Base-by-base conservation (phyloP, 768 basidiomycete genomes). In the Xerocomellus amylosporus region DNA sequence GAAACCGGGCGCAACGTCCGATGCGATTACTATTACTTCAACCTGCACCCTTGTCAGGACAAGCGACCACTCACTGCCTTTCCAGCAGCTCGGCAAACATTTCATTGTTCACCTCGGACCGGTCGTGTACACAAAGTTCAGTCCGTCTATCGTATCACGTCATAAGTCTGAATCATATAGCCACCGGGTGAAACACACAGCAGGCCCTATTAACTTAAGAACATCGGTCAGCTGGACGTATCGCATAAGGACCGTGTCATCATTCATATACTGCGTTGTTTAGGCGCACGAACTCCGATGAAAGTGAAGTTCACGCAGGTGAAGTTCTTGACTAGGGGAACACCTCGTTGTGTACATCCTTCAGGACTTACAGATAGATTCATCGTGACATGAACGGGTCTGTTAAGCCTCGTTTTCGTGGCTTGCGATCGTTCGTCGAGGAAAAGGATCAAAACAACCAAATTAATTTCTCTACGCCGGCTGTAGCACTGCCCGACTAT, bases 101-200 rank as follows among this genome's bases (percentile, higher is more conserved):
- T 49, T 34, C 36, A 39, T 55, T 37, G 45, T 55, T 40, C 47
- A 47, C 51, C 42, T 53, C 64, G 60, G 64, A 42, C 60, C 56
- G 58, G 53, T 39, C 50, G 36, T 48, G 19, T 49, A 40, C 55
- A 40, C 63, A 69, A 60, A 61, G 68, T 68, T 65, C 54, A 67
- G 54, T 54, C 55, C 49, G 51, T 65, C 34, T 40, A 37, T 36
- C 39, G n/a, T 53, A 68, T 67, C 59, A 68, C 68, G 65, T 70
- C 65, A 68, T 69, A 13, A 34, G 14, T 57, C 55, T 66, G 33
- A 34, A 5, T 58, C 55, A 60, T 57, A 60, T 58, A 55, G 14
- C 59, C 51, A 52, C 61, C 46, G 49, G 49, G 51, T 43, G 53
- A 49, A 53, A 52, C 17, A 40, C 56, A 59, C 60, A 58, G 60